These are phyloP conservation scores for Lycium ferocissimum DNA, from an alignment of 257 asterid species.

Conservation along the genomic window DNA sequence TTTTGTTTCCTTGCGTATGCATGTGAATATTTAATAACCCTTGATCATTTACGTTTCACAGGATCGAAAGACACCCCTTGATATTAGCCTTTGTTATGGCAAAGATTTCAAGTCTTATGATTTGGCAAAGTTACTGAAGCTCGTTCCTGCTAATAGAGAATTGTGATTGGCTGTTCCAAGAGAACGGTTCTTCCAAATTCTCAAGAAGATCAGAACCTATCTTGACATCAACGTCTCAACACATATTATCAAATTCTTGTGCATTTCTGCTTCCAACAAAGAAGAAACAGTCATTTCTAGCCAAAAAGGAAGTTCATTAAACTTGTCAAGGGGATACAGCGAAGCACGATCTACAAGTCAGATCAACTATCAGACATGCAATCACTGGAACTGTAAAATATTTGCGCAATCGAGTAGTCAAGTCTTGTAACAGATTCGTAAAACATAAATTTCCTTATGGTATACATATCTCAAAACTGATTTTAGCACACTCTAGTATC, in stretches of 20 bases:
- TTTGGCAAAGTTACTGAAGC: constrained; percentile 82
- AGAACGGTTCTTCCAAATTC: not conserved
- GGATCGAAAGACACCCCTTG: constrained; percentile 78
- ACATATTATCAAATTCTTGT: not conserved
- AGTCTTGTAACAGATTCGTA: not conserved
- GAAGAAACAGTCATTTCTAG: not conserved
- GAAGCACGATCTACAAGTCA: not conserved
- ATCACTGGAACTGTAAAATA: not conserved
- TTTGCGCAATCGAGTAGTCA: not conserved
- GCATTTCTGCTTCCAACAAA: not conserved
- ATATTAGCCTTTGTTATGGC: constrained; percentile 85
- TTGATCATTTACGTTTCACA: constrained; percentile 43
- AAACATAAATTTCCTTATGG: not conserved
- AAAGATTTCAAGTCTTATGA: constrained; percentile 95
- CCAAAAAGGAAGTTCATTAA: not conserved
- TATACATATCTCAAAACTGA: not conserved
- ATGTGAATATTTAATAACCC: not conserved
- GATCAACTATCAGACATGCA: not conserved
- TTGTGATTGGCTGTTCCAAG: constrained; percentile 35
- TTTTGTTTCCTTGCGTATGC: not conserved
- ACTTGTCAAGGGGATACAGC: not conserved
- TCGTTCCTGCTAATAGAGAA: constrained; percentile 64
- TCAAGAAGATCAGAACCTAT: not conserved
- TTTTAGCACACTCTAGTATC: not conserved
- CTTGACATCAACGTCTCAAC: not conserved